Conservation (phyloP, 2,329 filamentous ascomycete genomes). For the Aspergillus latus region DNA sequence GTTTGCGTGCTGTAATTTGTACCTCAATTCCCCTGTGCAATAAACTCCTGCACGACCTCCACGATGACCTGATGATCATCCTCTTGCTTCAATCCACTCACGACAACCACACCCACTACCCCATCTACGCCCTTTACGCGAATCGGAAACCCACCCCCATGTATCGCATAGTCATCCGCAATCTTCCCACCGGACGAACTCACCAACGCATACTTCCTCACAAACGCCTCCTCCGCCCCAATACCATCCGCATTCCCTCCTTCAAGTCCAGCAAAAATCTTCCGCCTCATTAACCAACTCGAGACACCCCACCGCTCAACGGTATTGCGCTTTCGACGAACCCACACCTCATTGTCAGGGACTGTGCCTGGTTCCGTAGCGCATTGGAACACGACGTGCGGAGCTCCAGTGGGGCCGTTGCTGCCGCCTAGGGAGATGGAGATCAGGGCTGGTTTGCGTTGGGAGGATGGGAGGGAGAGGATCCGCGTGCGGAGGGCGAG, state of each 20-base stretch:
- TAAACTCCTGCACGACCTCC: slow-evolving; percentile 62
- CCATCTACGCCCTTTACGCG: slow-evolving; percentile 72
- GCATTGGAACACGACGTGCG: slow-evolving; percentile 68
- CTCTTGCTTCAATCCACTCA: slow-evolving; percentile 73
- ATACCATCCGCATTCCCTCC: slow-evolving; percentile 47
- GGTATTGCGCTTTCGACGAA: slow-evolving; percentile 68
- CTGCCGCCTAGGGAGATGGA: slow-evolving; percentile 38
- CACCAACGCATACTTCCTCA: slow-evolving; percentile 63
- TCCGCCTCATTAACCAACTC: slow-evolving; percentile 70
- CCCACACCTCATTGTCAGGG: slow-evolving; percentile 72
- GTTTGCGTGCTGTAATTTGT: neutral
- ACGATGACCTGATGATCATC: slow-evolving; percentile 76
- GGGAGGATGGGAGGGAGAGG: slow-evolving; percentile 31
- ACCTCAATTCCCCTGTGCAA: slow-evolving; percentile 18
- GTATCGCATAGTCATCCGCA: slow-evolving; percentile 68
- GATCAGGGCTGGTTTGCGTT: slow-evolving; percentile 42
- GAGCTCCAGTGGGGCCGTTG: slow-evolving; percentile 15
- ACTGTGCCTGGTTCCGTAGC: slow-evolving; percentile 65
- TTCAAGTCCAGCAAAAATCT: slow-evolving; percentile 46
- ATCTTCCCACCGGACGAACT: slow-evolving; percentile 45
- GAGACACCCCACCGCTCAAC: slow-evolving; percentile 69
- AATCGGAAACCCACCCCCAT: slow-evolving; percentile 74
- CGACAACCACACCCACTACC: slow-evolving; percentile 70
- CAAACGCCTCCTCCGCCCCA: slow-evolving; percentile 63
- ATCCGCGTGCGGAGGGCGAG: slow-evolving; percentile 40